phyloP scores from a whole-genome alignment of 2,329 filamentous ascomycete genomes.

The Elsinoe batatas region DNA sequence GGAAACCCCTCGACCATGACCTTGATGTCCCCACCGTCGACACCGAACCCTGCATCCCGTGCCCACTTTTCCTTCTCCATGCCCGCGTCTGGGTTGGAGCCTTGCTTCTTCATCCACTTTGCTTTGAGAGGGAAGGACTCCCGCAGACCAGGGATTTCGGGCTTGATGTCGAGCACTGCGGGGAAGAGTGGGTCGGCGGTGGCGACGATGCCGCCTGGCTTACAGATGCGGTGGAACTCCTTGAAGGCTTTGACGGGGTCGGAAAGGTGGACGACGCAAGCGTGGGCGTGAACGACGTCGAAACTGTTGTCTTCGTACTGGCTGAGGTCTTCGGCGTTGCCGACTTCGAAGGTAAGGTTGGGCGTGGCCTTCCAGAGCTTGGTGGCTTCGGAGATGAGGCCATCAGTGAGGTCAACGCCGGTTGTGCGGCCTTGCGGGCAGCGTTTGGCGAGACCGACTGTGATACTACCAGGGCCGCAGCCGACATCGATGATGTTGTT shows the following conservation, averaged over 20 bases:
- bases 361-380: conserved; percentile 25
- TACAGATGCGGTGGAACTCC: conserved; percentile 47
- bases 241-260: conserved; percentile 41
- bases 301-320: conserved; percentile 40
- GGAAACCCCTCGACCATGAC: conserved; percentile 30
- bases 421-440: conserved; percentile 36
- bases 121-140: conserved; percentile 7
- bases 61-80: conserved; percentile 18
- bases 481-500: conserved; percentile 36
- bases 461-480: conserved; percentile 41
- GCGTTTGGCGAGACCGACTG: conserved; percentile 33
- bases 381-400: conserved; percentile 18
- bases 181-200: conserved; percentile 30
- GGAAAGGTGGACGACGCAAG: conserved; percentile 48
- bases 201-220: conserved; percentile 45
- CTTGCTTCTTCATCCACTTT: conserved; percentile 13
- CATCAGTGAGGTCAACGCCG: conserved; percentile 35
- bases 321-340: conserved; percentile 33
- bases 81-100: conserved; percentile 17
- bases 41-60: conserved; percentile 19
- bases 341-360: conserved; percentile 27
- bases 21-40: conserved; percentile 24
- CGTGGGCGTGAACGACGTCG: conserved; percentile 51
- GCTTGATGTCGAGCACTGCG: conserved; percentile 14
- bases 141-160: conserved; percentile 11